Conservation (phyloP, 1,284 basidiomycete species). For the Golubevia sp. region DNA sequence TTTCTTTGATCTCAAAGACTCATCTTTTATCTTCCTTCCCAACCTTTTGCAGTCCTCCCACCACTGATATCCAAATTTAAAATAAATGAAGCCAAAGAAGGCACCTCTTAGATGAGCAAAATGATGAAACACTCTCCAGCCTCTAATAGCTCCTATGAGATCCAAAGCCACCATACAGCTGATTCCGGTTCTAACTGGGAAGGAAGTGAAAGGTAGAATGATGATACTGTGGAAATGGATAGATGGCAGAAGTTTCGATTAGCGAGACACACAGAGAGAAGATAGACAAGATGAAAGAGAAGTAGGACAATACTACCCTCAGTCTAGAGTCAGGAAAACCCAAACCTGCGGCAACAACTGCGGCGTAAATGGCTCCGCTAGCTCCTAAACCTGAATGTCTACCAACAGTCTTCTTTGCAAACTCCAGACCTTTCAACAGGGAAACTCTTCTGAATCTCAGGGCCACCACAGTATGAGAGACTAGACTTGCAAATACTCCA, state of each 20-base stretch:
- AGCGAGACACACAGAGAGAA: no score
- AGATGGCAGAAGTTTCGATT: not conserved
- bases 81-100: constrained; percentile 73
- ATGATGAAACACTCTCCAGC: constrained; percentile 81
- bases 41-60: constrained; percentile 64
- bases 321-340: constrained; percentile 80
- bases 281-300: not conserved
- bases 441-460: constrained; percentile 71
- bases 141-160: constrained; percentile 74
- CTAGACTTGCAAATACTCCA: constrained; percentile 67
- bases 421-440: constrained; percentile 31
- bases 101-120: constrained; percentile 81
- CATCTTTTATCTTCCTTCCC: not conserved
- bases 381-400: constrained; percentile 79
- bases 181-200: constrained; percentile 81
- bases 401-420: constrained; percentile 42
- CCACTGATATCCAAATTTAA: constrained; percentile 67
- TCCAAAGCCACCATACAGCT: constrained; percentile 74
- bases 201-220: constrained; percentile 75
- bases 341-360: constrained; percentile 75
- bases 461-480: constrained; percentile 72
- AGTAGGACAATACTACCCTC: constrained; percentile 52
- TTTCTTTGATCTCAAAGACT: no score
- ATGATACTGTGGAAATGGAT: constrained; percentile 64
- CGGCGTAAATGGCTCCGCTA: constrained; percentile 82